Evolutionary conservation across 495 filamentous ascomycete species (phyloP).

Genomic region (Hypoxylon cercidicola): DNA sequence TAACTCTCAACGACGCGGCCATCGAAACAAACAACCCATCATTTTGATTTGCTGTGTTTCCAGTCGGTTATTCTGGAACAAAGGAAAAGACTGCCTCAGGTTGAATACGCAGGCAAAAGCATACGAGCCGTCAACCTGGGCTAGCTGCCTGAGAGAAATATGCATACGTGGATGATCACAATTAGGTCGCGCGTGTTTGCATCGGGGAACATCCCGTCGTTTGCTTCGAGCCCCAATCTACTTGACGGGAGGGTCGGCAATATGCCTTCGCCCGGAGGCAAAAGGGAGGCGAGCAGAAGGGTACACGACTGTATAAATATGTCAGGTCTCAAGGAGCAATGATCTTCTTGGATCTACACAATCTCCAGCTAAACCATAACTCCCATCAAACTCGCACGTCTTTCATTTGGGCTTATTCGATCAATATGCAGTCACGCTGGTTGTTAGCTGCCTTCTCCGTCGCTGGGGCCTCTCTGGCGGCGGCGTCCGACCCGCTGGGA

Average conservation of each 20-base stretch:
- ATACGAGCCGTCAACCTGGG: neutral
- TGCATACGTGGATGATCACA: slow-evolving; percentile 8
- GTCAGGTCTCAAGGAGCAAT: neutral
- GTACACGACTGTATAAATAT: neutral
- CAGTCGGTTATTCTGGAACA: neutral
- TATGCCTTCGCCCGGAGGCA: neutral
- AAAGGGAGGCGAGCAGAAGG: neutral
- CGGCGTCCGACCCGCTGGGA: neutral
- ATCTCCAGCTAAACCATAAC: neutral
- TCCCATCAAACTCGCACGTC: neutral
- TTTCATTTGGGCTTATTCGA: neutral
- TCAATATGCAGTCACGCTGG: slow-evolving; percentile 22
- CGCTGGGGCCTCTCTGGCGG: neutral
- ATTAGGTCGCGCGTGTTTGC: slow-evolving; percentile 23
- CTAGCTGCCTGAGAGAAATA: neutral
- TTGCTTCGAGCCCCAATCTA: slow-evolving; percentile 12
- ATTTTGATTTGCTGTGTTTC: neutral
- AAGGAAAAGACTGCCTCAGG: neutral
- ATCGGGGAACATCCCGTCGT: slow-evolving; percentile 8
- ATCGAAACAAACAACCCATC: slow-evolving; percentile 17
- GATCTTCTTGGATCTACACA: neutral
- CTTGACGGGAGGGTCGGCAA: slow-evolving; percentile 3
- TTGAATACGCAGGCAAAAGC: neutral
- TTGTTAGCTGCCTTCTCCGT: neutral
- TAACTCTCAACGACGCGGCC: slow-evolving; percentile 1